Evolutionary conservation across 257 asterid species (phyloP).

Genomic region (Scutellaria barbata): DNA sequence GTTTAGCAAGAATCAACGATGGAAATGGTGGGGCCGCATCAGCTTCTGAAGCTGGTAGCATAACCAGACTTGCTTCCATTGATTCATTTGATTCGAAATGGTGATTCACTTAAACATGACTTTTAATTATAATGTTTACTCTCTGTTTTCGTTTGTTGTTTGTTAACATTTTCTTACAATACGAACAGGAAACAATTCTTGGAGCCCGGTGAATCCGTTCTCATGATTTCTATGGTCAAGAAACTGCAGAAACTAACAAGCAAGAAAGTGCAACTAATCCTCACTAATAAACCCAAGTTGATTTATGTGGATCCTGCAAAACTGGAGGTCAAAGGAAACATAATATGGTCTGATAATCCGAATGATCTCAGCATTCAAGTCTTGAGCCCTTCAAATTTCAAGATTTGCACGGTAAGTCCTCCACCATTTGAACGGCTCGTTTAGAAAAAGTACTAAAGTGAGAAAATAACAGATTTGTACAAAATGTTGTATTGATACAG

Average conservation of each 20-base stretch:
- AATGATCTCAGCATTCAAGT: constrained; percentile 90
- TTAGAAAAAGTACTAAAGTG: no score
- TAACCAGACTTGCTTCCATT: constrained; percentile 95
- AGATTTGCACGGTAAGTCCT: constrained; percentile 86
- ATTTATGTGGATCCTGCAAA: constrained; percentile 89
- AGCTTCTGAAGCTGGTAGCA: constrained; percentile 70
- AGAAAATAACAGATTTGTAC: not conserved
- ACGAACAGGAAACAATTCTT: constrained; percentile 84
- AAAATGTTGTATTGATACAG: constrained; percentile 47
- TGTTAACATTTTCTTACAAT: not conserved
- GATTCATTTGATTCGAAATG: constrained; percentile 98
- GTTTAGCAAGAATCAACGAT: constrained; percentile 55
- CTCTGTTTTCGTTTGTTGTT: not conserved
- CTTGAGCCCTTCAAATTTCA: constrained; percentile 77
- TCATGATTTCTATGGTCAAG: constrained; percentile 96
- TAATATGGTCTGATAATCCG: constrained; percentile 92
- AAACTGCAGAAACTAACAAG: constrained; percentile 83
- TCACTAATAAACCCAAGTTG: constrained; percentile 90
- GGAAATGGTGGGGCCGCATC: constrained; percentile 59
- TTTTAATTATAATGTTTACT: not conserved
- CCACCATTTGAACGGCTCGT: not conserved
- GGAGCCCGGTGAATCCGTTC: constrained; percentile 97
- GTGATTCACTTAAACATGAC: constrained; percentile 40
- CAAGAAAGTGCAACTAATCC: constrained; percentile 98
- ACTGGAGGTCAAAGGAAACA: constrained; percentile 74